A percentile compares a stretch with the other conserved stretches of the same genome.
These are phyloP conservation scores for Rhinocladiella mackenziei DNA, from an alignment of 2,329 filamentous ascomycete species.

Conservation along the genomic window DNA sequence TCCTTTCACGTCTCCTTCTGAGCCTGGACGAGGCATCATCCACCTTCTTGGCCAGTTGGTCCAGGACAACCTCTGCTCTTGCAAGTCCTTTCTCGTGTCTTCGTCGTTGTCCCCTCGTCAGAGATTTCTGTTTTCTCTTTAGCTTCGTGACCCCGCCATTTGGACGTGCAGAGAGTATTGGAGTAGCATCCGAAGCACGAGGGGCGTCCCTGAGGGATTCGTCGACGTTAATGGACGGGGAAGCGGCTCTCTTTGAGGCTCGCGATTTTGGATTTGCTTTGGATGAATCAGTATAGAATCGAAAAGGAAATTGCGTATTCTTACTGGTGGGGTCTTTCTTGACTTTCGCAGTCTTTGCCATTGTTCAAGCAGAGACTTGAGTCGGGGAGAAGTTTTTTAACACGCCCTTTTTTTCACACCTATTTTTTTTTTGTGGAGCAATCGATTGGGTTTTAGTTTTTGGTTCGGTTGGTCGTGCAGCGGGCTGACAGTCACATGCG, in stretches of 20 bases:
- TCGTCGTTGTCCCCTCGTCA: slow-evolving; percentile 51
- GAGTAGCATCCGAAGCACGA: slow-evolving; percentile 36
- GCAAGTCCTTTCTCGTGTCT: slow-evolving; percentile 55
- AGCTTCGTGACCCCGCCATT: slow-evolving; percentile 50
- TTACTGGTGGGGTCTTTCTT: slow-evolving; percentile 17
- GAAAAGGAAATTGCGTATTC: not conserved
- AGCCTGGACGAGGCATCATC: slow-evolving; percentile 49
- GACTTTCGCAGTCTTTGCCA: slow-evolving; percentile 20
- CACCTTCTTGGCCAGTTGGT: slow-evolving; percentile 55
- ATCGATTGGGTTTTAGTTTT: too few species aligned
- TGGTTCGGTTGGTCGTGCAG: too few species aligned
- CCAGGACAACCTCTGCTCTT: slow-evolving; percentile 51
- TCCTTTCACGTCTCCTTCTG: slow-evolving; percentile 45
- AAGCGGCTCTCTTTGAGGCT: slow-evolving; percentile 55
- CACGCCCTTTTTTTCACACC: too few species aligned
- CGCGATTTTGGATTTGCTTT: slow-evolving; percentile 56
- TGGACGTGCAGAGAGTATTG: slow-evolving; percentile 42
- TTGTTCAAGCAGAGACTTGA: too few species aligned
- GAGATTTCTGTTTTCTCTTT: slow-evolving; percentile 47
- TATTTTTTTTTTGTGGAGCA: too few species aligned
- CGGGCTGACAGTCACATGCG: too few species aligned
- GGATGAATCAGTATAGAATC: not conserved
- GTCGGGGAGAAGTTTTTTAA: too few species aligned
- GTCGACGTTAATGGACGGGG: slow-evolving; percentile 52
- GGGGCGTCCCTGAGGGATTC: slow-evolving; percentile 46